Evolutionary conservation across 768 basidiomycete genomes (phyloP).

Genomic region (Hericium rajendrae): DNA sequence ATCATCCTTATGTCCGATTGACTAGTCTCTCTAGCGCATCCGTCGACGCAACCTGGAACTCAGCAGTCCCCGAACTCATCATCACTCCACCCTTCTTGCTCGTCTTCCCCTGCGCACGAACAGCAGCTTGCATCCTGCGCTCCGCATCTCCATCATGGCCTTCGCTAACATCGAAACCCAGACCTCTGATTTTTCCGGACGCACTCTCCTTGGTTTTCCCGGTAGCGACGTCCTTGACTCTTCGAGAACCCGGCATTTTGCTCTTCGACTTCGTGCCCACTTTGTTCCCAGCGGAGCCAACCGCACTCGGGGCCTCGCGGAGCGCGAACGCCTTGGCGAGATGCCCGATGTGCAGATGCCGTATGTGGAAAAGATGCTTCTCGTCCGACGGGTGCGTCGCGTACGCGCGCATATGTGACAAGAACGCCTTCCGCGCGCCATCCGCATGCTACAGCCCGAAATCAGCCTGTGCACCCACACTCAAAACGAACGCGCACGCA

Average conservation of each 20-base stretch:
- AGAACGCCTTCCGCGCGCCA: constrained; percentile 76
- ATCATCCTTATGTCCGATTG: background rate
- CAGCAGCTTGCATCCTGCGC: constrained; percentile 77
- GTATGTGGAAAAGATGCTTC: constrained; percentile 95
- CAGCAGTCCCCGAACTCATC: constrained; percentile 51
- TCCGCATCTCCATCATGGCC: constrained; percentile 43
- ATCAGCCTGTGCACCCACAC: constrained; percentile 1
- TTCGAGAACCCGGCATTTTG: background rate
- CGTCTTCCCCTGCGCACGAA: constrained; percentile 73
- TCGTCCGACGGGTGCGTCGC: constrained; percentile 93
- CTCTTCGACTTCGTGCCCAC: background rate
- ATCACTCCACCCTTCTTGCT: constrained; percentile 74
- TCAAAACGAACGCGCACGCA: constrained; percentile 21
- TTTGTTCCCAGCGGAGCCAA: constrained; percentile 18
- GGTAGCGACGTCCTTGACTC: background rate
- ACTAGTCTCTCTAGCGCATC: constrained; percentile 55
- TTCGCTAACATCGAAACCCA: constrained; percentile 1
- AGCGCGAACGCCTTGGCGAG: constrained; percentile 86
- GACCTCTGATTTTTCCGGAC: too few species aligned
- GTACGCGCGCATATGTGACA: constrained; percentile 92
- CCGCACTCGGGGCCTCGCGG: constrained; percentile 63
- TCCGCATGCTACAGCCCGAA: constrained; percentile 61
- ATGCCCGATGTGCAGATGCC: constrained; percentile 90
- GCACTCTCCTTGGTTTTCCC: background rate
- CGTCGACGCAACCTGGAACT: constrained; percentile 72